Conservation (phyloP, 129 eudicot genomes). For the Lactuca saligna region DNA sequence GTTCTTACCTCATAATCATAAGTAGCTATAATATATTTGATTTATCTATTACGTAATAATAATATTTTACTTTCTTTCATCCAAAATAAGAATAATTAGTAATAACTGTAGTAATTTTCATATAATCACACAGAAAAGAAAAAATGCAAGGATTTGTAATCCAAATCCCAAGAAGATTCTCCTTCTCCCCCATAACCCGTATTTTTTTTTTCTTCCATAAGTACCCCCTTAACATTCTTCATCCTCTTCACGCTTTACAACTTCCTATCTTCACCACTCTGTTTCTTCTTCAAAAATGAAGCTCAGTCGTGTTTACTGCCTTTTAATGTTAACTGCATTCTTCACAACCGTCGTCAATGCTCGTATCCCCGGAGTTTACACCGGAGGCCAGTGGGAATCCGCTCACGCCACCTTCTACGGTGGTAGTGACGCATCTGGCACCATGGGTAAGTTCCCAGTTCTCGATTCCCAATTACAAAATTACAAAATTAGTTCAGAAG, state of each 20-base stretch:
- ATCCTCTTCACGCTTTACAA: conserved; percentile 19
- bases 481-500: neutral
- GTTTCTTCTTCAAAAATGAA: conserved; percentile 22
- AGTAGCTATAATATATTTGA: neutral
- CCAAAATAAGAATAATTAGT: neutral
- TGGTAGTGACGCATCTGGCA: conserved; percentile 54
- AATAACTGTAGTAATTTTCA: neutral
- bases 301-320: neutral
- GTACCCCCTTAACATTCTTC: conserved; percentile 30
- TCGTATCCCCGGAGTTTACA: conserved; percentile 42
- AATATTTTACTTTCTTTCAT: neutral
- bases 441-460: conserved; percentile 37
- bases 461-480: neutral
- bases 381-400: conserved; percentile 41
- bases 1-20: neutral
- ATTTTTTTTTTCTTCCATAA: conserved; percentile 15
- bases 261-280: neutral
- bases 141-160: neutral
- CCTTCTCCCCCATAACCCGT: neutral
- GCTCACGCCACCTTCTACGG: conserved; percentile 62
- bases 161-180: conserved; percentile 15
- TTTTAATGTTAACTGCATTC: conserved; percentile 5
- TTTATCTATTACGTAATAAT: neutral
- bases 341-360: conserved; percentile 14
- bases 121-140: neutral